Conservation (phyloP, 2,329 filamentous ascomycete species). For the Scedosporium apiospermum region DNA sequence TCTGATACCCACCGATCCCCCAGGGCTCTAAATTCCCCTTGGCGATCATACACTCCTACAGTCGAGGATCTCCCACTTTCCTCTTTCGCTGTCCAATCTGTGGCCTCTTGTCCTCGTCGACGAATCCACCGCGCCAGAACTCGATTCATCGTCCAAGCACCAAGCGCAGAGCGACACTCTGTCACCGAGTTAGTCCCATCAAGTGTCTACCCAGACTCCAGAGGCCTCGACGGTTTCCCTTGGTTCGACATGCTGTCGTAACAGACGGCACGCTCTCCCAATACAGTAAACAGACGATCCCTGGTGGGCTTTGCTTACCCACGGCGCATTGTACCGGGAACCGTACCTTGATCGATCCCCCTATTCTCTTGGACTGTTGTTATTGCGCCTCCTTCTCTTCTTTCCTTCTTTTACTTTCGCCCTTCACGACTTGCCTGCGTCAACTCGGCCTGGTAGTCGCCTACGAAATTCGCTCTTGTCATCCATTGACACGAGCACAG, state of each 20-base stretch:
- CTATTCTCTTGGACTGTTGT: not conserved
- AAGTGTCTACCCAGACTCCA: not conserved
- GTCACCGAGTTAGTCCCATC: not conserved
- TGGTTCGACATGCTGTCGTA: not conserved
- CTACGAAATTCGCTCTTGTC: slow-evolving; percentile 6
- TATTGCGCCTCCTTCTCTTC: not conserved
- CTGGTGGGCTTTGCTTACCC: not conserved
- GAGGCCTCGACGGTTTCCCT: not conserved
- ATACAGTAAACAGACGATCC: not conserved
- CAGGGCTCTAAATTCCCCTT: not conserved
- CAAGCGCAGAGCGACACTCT: not conserved
- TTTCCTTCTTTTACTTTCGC: not conserved
- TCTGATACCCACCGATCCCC: slow-evolving; percentile 1
- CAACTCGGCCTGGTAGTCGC: not conserved
- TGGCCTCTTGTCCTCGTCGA: not conserved
- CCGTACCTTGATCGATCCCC: not conserved
- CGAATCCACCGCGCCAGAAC: not conserved
- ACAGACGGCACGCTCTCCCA: not conserved
- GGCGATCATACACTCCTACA: slow-evolving; percentile 3
- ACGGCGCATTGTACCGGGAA: not conserved
- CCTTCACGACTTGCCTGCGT: not conserved
- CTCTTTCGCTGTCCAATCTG: not conserved
- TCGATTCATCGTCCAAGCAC: not conserved
- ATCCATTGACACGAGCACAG: slow-evolving; percentile 19
- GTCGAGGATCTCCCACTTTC: slow-evolving; percentile 4